Conservation (phyloP, 2,329 filamentous ascomycete species). For the Diaporthe sp. region DNA sequence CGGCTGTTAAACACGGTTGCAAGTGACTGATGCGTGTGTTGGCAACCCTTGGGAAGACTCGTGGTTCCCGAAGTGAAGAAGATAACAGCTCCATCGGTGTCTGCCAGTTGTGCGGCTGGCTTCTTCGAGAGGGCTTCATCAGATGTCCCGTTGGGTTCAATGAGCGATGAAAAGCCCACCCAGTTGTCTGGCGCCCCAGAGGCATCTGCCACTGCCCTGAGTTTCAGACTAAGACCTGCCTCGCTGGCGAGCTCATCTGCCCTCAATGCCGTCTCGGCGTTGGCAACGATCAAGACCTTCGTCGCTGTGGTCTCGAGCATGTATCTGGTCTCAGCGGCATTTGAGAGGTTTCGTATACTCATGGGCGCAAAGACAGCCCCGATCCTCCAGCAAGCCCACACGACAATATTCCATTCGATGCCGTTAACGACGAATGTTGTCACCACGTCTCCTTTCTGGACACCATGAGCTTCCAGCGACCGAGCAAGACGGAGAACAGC, state of each 20-base stretch:
- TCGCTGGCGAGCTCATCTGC: not conserved
- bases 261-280: not conserved
- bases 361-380: conserved; percentile 5
- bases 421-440: not conserved
- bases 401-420: conserved; percentile 4
- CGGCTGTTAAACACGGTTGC: not conserved
- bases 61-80: conserved; percentile 10
- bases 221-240: not conserved
- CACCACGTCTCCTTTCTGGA: conserved; percentile 6
- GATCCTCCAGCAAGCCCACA: conserved; percentile 21
- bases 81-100: not conserved
- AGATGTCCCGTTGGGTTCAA: not conserved
- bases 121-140: not conserved
- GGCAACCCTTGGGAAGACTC: conserved; percentile 18
- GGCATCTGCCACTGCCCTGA: not conserved
- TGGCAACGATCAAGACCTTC: not conserved
- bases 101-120: not conserved
- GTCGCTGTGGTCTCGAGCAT: not conserved
- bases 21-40: not conserved
- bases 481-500: not conserved
- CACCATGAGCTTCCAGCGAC: conserved; percentile 2
- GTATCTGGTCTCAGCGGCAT: not conserved
- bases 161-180: not conserved
- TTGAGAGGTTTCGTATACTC: not conserved
- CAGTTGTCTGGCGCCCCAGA: not conserved